A percentile compares a stretch with the other conserved stretches of the same genome.
phyloP scores from a whole-genome alignment of 805 yeast species.

The Yarrowia sp. region DNA sequence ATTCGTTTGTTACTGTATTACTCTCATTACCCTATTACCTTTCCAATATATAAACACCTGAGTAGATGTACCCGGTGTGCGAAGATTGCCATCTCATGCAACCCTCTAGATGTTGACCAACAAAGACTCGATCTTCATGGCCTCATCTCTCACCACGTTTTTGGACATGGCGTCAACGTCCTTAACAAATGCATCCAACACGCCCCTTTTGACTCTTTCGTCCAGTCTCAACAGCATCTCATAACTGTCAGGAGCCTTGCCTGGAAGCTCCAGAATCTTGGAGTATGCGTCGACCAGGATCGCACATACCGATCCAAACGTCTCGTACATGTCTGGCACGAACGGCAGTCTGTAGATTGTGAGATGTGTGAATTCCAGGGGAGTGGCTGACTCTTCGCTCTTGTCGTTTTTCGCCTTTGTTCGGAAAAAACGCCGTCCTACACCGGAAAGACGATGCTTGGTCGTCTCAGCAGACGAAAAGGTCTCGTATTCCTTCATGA shows the following conservation, averaged over 20 bases:
- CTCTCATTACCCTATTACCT: constrained; percentile 7
- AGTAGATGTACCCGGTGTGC: neutral
- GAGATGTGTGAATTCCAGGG: constrained; percentile 42
- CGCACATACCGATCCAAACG: constrained; percentile 45
- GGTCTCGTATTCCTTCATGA: constrained; percentile 44
- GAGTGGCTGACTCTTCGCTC: constrained; percentile 14
- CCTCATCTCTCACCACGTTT: constrained; percentile 43
- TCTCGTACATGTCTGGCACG: constrained; percentile 46
- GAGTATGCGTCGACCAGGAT: constrained; percentile 43
- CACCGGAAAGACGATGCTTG: constrained; percentile 43
- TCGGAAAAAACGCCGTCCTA: constrained; percentile 43
- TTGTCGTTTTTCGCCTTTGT: constrained; percentile 42
- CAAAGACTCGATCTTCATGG: constrained; percentile 42
- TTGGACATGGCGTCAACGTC: constrained; percentile 43
- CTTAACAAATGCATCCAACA: constrained; percentile 44
- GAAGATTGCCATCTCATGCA: neutral
- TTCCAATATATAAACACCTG: constrained; percentile 12
- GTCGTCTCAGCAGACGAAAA: constrained; percentile 40
- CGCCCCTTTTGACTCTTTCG: constrained; percentile 42
- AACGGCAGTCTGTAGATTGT: constrained; percentile 45
- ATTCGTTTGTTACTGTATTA: neutral
- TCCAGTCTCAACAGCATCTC: constrained; percentile 44
- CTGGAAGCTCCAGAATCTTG: constrained; percentile 40
- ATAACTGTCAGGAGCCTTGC: constrained; percentile 40
- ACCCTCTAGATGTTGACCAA: constrained; percentile 40